A percentile compares a stretch with the other conserved stretches of the same genome.
phyloP scores from a whole-genome alignment of 1,139 yeast species.

The Hyphopichia burtonii region DNA sequence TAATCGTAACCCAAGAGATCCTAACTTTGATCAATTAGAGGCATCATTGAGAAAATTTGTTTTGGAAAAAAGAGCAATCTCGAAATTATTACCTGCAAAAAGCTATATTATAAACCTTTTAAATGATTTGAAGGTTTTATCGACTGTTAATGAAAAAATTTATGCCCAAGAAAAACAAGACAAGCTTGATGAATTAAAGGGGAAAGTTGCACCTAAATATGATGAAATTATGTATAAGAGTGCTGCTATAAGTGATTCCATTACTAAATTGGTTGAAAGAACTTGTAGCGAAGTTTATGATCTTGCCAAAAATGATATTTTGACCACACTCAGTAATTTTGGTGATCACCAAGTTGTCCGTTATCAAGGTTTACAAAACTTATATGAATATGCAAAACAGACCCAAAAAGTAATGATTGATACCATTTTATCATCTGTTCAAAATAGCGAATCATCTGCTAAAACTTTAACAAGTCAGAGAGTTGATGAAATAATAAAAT shows the following conservation, averaged over 20 bases:
- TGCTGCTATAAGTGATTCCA: slow-evolving; percentile 53
- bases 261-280: slow-evolving; percentile 63
- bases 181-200: slow-evolving; percentile 46
- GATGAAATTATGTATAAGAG: slow-evolving; percentile 55
- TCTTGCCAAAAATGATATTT: slow-evolving; percentile 54
- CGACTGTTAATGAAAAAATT: slow-evolving; percentile 60
- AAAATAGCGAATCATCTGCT: slow-evolving; percentile 66
- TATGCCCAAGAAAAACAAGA: slow-evolving; percentile 48
- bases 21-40: slow-evolving; percentile 82
- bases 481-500: slow-evolving; percentile 60
- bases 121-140: slow-evolving; percentile 59
- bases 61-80: slow-evolving; percentile 81
- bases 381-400: slow-evolving; percentile 67
- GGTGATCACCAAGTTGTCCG: slow-evolving; percentile 57
- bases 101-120: slow-evolving; percentile 72
- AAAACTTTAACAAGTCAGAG: slow-evolving; percentile 55
- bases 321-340: slow-evolving; percentile 51
- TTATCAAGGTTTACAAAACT: slow-evolving; percentile 62
- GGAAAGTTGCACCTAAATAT: slow-evolving; percentile 61
- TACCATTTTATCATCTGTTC: slow-evolving; percentile 63
- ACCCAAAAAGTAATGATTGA: slow-evolving; percentile 71
- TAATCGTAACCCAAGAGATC: slow-evolving; percentile 26
- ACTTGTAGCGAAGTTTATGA: slow-evolving; percentile 61
- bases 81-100: slow-evolving; percentile 91
- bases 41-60: slow-evolving; percentile 83